Base-by-base conservation (phyloP, 1,284 basidiomycete species). In the Polyporus tsugae region DNA sequence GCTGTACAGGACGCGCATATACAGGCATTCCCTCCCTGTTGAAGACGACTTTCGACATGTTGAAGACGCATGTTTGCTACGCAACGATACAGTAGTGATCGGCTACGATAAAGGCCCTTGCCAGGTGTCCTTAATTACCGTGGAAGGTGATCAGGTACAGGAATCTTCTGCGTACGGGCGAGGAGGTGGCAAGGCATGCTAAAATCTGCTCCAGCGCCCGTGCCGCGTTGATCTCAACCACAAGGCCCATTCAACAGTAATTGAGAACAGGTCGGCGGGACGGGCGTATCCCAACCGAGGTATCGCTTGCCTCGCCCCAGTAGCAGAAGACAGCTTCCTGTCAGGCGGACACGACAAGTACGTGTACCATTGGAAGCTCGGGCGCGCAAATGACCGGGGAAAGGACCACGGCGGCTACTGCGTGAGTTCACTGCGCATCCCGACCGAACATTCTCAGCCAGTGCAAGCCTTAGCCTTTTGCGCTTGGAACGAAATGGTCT, bases 261-360 rank as follows among this genome's bases (percentile, higher is more conserved):
- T 69, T 25, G 75, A 77, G 63, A 74, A 69, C 55, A 72, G 63
- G 53, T 39, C 53, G 13, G 38, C 59, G 19, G 74, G 72, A 15
- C 64, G 67, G 36, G 72, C 77, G 13, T 71, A 72, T 59, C 74
- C 72, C 6, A 78, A 77, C 64, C 70, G 76, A 72, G 84, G 84
- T 41, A 79, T 85, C 44, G 82, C 74, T 53, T 78, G 79, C 71
- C 79, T 85, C 64, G 78, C 82, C 65, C 72, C 81, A 55, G 71
- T 83, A 68, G 73, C 76, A 70, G 76, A 75, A 61, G 65, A 76
- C 66, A 73, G 74, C 66, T 85, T 85, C 73, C 75, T 85, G 64
- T 80, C 83, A 36, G 84, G 84, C 62, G 84, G 84, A 42, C 77
- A 80, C 71, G 84, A 86, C 77, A 81, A 82, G 72, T 75, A 74